Percentiles rank a stretch among this genome's conserved stretches.
phyloP scores from a whole-genome alignment of 768 basidiomycete genomes.

The Dendrothele bispora region DNA sequence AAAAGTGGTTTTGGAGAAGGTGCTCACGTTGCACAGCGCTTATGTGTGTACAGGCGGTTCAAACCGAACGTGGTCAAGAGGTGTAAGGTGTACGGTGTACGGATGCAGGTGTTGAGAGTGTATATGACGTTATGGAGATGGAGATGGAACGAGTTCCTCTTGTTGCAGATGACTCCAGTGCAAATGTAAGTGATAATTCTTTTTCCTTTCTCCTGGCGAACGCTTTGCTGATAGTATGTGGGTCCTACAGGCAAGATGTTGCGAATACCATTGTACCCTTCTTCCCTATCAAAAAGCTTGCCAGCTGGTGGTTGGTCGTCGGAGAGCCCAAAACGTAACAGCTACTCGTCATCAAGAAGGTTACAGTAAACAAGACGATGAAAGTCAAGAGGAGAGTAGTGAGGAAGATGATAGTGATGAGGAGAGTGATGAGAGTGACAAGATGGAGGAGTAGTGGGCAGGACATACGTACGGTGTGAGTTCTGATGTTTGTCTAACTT shows the following conservation, averaged over 20 bases:
- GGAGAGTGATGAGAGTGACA: too few relatives aligned
- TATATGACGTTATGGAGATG: conserved; percentile 98
- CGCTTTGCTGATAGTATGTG: too few relatives aligned
- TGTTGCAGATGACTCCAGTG: conserved; percentile 80
- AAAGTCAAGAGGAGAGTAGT: too few relatives aligned
- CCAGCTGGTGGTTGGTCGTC: conserved; percentile 97
- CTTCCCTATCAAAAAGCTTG: conserved; percentile 87
- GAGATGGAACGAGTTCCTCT: conserved; percentile 87
- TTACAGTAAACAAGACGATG: conserved; percentile 87
- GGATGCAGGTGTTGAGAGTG: conserved; percentile 77
- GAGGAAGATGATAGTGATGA: too few relatives aligned
- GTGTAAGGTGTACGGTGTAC: too few relatives aligned
- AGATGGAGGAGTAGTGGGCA: too few relatives aligned
- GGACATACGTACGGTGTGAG: too few relatives aligned
- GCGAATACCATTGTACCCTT: conserved; percentile 93
- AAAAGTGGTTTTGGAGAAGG: conserved; percentile 81
- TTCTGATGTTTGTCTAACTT: too few relatives aligned
- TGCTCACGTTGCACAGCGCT: conserved; percentile 87
- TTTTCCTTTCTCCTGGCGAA: conserved; percentile 12
- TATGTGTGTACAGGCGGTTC: conserved; percentile 98
- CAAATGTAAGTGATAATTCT: conserved; percentile 78
- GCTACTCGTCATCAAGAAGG: conserved; percentile 83
- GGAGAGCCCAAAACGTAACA: conserved; percentile 80
- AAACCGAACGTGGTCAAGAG: conserved; percentile 84
- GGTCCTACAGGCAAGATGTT: conserved; percentile 74